A percentile compares a stretch with the other conserved stretches of the same genome.
These are phyloP conservation scores for Pseudonitzschia multistriata DNA, from an alignment of 108 stramenopile species.

Conservation along the genomic window DNA sequence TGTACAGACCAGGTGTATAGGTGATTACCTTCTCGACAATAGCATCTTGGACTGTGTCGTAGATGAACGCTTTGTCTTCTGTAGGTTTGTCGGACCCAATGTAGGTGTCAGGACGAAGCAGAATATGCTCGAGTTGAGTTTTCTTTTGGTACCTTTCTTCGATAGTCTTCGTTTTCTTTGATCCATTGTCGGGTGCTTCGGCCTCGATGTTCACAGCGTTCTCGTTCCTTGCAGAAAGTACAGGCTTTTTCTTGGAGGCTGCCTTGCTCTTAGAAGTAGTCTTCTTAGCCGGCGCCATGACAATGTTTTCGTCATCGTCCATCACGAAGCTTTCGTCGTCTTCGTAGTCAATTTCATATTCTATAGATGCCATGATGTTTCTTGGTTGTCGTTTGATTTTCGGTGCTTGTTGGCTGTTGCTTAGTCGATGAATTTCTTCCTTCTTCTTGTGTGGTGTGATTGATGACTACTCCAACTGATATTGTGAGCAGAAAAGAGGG, in stretches of 20 bases:
- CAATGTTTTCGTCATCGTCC: constrained; percentile 35
- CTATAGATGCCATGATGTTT: constrained; percentile 13
- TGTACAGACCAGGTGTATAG: constrained; percentile 96
- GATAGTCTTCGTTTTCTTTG: constrained; percentile 56
- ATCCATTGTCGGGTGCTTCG: constrained; percentile 4
- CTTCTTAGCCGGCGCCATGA: constrained; percentile 38
- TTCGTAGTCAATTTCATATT: constrained; percentile 32
- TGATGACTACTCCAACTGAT: neutral
- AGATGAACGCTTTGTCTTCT: constrained; percentile 91
- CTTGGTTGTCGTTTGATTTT: constrained; percentile 3
- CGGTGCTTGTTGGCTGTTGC: neutral
- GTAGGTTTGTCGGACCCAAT: constrained; percentile 86
- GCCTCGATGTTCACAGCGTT: constrained; percentile 20
- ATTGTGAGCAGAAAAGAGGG: neutral
- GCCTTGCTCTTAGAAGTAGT: constrained; percentile 26
- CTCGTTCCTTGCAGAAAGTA: constrained; percentile 32
- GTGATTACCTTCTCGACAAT: constrained; percentile 82
- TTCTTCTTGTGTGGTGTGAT: neutral
- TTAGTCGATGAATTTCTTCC: neutral
- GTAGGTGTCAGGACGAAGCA: constrained; percentile 98
- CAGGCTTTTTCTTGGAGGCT: constrained; percentile 20
- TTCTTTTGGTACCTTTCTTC: constrained; percentile 94
- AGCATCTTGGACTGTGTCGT: constrained; percentile 51
- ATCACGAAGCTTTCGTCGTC: constrained; percentile 35
- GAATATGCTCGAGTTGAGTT: constrained; percentile 97